Evolutionary conservation across 2,329 filamentous ascomycete genomes (phyloP), one percentile per base, ranked within the genome.

Genomic region (Sarocladium oryzae): DNA sequence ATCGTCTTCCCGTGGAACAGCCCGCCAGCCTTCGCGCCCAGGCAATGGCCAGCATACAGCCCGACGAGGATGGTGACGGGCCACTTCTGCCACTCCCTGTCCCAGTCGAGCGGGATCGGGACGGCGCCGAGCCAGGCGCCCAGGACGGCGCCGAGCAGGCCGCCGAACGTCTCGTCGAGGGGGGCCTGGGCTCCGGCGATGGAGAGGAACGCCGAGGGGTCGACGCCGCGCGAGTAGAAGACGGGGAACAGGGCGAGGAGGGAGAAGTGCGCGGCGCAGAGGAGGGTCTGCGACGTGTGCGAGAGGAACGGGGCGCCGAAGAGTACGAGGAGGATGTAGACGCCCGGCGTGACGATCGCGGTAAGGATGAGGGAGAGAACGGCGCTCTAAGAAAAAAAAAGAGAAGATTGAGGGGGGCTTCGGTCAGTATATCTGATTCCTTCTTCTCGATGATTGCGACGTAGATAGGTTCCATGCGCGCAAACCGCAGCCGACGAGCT

Each of bases 11-110:
- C 76, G 57, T 71, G 75, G 6, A 71, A 66, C 53, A 78, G 48
- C 2, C 78, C 78, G 0, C 84, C 83, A 16, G 82, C 56, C 51
- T 81, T 61, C 63, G 86, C 85, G 1, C 90, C 90, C 11, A 88
- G 57, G 1, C 81, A 75, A 66, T 88, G 90, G 1, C 93, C 93
- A 5, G 81, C 69, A 67, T 95, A 97, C 16, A 87, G 76, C 2
- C 93, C 93, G 2, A 81, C 83, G 4, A 97, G 70, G 53, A 99
- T 87, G 0, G 93, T 99, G 45, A 97, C 85, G 0, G 93, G 93
- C 88, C 92, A 99, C 67, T 86, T 88, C 79, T 99, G 93, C 93
- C 93, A 99, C 60, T 95, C 90, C n/a, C 93, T 84, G 66, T 99
- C 93, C 92, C 92, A 97, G 66, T 99, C 93, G 58, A 99, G 73